Percentiles rank a stretch among this genome's conserved stretches.
Conservation (phyloP, 495 filamentous ascomycete genomes). For the Alectoria sarmentosa region DNA sequence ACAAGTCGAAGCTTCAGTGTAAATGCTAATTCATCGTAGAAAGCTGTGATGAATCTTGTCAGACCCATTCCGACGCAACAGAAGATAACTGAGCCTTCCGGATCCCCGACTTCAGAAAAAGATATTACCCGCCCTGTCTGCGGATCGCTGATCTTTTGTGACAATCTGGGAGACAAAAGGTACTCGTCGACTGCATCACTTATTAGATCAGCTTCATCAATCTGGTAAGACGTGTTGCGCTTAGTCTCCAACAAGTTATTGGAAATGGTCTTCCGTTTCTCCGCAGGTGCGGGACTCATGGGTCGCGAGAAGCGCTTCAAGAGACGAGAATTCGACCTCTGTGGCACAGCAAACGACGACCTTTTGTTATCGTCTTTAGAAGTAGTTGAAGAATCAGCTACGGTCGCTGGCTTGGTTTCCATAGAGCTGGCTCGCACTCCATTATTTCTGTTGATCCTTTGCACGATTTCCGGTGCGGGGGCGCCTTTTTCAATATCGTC, state of each 20-base stretch:
- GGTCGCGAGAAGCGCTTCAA: slow-evolving; percentile 37
- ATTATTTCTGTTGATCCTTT: slow-evolving; percentile 45
- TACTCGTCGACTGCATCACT: slow-evolving; percentile 85
- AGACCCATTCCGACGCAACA: slow-evolving; percentile 98
- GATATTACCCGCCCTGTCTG: slow-evolving; percentile 81
- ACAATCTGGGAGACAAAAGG: slow-evolving; percentile 71
- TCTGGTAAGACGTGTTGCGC: slow-evolving; percentile 42
- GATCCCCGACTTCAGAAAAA: slow-evolving; percentile 95
- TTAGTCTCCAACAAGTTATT: slow-evolving; percentile 23
- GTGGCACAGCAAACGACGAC: slow-evolving; percentile 29
- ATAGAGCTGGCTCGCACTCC: slow-evolving; percentile 30
- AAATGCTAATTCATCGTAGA: slow-evolving; percentile 92
- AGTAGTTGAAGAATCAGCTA: slow-evolving; percentile 38
- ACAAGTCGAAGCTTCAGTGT: slow-evolving; percentile 86
- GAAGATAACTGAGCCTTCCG: slow-evolving; percentile 84
- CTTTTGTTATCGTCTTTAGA: slow-evolving; percentile 5
- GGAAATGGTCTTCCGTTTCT: slow-evolving; percentile 37
- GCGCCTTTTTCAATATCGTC: slow-evolving; percentile 51
- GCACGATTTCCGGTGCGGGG: slow-evolving; percentile 59
- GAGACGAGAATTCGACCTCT: slow-evolving; percentile 31
- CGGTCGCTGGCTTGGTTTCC: slow-evolving; percentile 35
- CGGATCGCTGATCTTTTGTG: slow-evolving; percentile 79
- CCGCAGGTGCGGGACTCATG: slow-evolving; percentile 29
- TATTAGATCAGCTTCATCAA: slow-evolving; percentile 74
- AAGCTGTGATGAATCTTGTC: slow-evolving; percentile 91